Conservation (phyloP, 108 stramenopile species). For the Cyclotella sp. region DNA sequence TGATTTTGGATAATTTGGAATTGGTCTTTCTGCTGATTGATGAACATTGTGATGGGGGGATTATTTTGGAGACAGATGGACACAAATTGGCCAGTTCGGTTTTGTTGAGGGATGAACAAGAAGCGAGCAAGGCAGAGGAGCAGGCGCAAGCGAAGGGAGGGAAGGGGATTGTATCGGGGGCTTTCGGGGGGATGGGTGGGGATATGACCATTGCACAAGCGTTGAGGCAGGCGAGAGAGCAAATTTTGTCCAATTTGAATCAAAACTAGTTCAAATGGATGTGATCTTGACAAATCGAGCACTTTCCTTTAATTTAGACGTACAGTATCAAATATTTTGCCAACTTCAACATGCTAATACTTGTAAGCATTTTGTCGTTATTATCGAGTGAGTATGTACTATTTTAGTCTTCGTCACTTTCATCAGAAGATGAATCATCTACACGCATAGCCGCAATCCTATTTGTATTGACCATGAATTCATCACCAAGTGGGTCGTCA, state of each 20-base stretch:
- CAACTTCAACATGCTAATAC: too few relatives aligned
- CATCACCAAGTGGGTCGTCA: constrained; percentile 59
- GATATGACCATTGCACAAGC: constrained; percentile 90
- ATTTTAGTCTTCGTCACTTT: constrained; percentile 35
- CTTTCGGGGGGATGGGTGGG: constrained; percentile 58
- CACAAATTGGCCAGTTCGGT: constrained; percentile 77
- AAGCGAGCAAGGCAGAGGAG: constrained; percentile 19
- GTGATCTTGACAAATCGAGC: too few relatives aligned
- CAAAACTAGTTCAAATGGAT: constrained; percentile 26
- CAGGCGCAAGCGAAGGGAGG: constrained; percentile 29
- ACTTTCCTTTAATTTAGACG: too few relatives aligned
- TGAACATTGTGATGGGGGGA: constrained; percentile 89
- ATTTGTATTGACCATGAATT: constrained; percentile 77
- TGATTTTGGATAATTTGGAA: constrained; percentile 90
- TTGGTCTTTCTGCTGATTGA: constrained; percentile 89
- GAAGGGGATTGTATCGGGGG: constrained; percentile 4
- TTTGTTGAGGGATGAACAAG: constrained; percentile 71
- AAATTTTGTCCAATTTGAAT: constrained; percentile 67
- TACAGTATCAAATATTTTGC: too few relatives aligned
- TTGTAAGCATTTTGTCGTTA: too few relatives aligned
- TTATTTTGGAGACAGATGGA: constrained; percentile 85
- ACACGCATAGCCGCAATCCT: constrained; percentile 64
- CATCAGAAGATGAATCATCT: constrained; percentile 60
- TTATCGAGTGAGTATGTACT: too few relatives aligned
- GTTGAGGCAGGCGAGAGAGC: constrained; percentile 80